Conservation (phyloP, 2,329 filamentous ascomycete genomes). For the Botrytis fabae region DNA sequence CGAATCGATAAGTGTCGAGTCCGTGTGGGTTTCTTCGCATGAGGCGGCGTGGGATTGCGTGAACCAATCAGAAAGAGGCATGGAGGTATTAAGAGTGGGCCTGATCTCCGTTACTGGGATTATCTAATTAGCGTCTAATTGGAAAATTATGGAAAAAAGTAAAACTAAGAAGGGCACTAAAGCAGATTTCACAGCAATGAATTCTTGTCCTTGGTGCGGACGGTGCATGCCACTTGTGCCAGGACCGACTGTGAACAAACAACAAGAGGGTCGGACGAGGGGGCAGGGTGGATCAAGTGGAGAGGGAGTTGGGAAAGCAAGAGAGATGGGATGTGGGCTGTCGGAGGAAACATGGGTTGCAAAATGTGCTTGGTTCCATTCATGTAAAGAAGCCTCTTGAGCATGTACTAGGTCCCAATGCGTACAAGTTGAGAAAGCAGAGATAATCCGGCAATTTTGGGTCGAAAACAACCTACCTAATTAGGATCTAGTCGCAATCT, state of each 20-base stretch:
- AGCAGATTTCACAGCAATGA: background rate
- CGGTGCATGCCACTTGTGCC: conserved; percentile 7
- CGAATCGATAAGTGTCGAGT: conserved; percentile 14
- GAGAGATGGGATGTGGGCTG: conserved; percentile 5
- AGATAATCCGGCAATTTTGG: background rate
- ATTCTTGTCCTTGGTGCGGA: conserved; percentile 1
- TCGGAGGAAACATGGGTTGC: conserved; percentile 4
- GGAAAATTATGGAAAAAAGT: background rate
- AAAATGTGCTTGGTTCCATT: background rate
- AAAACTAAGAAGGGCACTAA: background rate
- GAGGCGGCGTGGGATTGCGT: conserved; percentile 17
- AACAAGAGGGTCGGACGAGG: background rate
- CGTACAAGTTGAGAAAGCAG: background rate
- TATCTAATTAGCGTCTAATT: background rate
- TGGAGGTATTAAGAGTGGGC: background rate
- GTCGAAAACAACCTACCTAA: conserved; percentile 1
- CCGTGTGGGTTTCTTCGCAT: conserved; percentile 14
- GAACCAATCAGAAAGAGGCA: conserved; percentile 21
- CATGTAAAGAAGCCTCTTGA: background rate
- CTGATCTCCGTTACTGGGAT: background rate
- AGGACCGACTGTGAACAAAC: background rate
- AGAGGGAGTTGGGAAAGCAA: background rate
- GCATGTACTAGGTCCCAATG: background rate
- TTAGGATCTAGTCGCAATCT: background rate
- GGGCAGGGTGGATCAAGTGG: conserved; percentile 3